Evolutionary conservation across 306 rosid genomes (phyloP).

Genomic region (Bauhinia variegata): DNA sequence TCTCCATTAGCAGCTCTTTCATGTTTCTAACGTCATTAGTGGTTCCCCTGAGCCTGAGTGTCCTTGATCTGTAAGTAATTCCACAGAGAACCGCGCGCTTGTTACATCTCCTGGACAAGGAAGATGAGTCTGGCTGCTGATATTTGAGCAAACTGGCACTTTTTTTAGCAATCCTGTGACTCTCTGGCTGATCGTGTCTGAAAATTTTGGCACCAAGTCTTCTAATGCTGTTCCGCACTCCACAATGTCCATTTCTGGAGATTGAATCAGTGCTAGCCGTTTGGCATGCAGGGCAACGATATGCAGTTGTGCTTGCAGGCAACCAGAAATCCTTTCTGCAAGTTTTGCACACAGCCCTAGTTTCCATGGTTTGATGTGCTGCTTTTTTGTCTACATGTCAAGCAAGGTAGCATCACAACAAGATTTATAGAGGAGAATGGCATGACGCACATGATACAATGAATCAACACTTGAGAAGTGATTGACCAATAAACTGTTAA

Average conservation of each 20-base stretch:
- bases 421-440: constrained; percentile 28
- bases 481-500: no score
- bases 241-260: no score
- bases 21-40: constrained; percentile 64
- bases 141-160: no score
- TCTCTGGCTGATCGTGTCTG: no score
- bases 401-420: constrained; percentile 18
- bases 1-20: constrained; percentile 47
- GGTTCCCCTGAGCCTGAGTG: constrained; percentile 66
- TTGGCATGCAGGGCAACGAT: background rate
- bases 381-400: background rate
- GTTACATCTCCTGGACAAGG: constrained; percentile 24
- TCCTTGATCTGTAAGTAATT: constrained; percentile 56
- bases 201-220: no score
- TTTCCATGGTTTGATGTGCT: constrained; percentile 37
- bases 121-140: background rate
- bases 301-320: constrained; percentile 8
- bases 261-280: no score
- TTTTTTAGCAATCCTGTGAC: no score
- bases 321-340: constrained; percentile 38
- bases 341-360: constrained; percentile 18
- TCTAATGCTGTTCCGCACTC: no score
- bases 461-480: background rate
- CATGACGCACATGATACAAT: constrained; percentile 3
- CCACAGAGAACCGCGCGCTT: constrained; percentile 88